Conservation (phyloP, 768 basidiomycete species). For the Lactarius hengduanensis region DNA sequence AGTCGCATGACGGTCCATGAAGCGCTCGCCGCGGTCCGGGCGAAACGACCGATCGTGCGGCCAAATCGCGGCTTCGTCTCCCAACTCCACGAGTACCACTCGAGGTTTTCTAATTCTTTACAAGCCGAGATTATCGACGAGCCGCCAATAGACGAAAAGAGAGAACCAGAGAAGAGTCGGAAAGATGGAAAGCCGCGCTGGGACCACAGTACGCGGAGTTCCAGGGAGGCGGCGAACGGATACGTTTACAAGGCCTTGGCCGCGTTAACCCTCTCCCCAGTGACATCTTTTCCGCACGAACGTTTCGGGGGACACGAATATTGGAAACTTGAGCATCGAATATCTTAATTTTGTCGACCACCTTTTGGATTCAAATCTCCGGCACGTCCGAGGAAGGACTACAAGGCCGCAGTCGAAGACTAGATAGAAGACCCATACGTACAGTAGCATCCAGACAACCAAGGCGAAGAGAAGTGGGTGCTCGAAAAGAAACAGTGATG, state of each 20-base stretch:
- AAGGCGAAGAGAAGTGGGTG: conserved; percentile 1
- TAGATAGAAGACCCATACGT: conserved; percentile 1
- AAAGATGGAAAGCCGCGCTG: neutral
- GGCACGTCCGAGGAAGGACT: neutral
- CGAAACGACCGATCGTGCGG: conserved; percentile 31
- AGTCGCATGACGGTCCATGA: conserved; percentile 32
- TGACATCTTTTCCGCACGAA: neutral
- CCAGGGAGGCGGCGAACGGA: neutral
- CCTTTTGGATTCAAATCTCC: neutral
- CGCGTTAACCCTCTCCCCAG: neutral
- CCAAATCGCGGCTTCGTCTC: conserved; percentile 38
- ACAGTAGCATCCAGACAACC: neutral
- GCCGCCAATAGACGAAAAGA: neutral
- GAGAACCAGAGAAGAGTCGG: neutral
- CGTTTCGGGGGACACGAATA: conserved; percentile 5
- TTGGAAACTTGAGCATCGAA: conserved; percentile 8
- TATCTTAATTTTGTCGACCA: neutral
- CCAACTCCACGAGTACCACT: conserved; percentile 34
- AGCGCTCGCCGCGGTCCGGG: conserved; percentile 31
- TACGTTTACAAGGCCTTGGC: neutral
- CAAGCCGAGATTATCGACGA: conserved; percentile 6
- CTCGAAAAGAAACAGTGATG: neutral
- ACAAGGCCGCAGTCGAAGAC: neutral
- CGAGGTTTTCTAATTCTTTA: conserved; percentile 8
- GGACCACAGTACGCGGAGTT: neutral